Evolutionary conservation across 345 rosid species (phyloP).

Genomic region (Geranium brycei): DNA sequence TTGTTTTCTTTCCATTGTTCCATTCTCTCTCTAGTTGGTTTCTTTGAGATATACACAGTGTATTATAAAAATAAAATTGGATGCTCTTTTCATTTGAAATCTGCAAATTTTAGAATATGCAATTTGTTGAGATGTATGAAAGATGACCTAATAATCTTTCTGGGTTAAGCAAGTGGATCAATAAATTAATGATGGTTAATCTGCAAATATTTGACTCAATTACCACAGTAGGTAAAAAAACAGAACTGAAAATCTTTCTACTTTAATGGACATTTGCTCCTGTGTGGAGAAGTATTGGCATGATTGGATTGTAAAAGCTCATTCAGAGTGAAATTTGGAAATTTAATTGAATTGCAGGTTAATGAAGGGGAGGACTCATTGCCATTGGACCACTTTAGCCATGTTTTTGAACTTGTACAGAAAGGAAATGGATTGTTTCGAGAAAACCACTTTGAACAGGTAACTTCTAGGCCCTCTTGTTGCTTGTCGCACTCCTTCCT

Average conservation of each 20-base stretch:
- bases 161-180: too few species aligned
- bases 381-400: conserved; percentile 44
- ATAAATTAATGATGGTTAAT: background rate
- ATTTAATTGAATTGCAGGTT: conserved; percentile 27
- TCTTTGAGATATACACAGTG: too few species aligned
- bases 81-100: too few species aligned
- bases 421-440: conserved; percentile 63
- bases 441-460: conserved; percentile 62
- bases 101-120: background rate
- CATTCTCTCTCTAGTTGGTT: too few species aligned
- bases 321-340: background rate
- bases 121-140: too few species aligned
- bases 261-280: background rate
- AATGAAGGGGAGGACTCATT: conserved; percentile 58
- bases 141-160: too few species aligned
- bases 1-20: too few species aligned
- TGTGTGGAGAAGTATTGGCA: background rate
- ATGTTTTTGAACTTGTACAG: conserved; percentile 49
- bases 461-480: conserved; percentile 7
- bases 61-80: too few species aligned
- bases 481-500: conserved; percentile 1
- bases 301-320: background rate
- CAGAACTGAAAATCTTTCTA: background rate
- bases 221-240: too few species aligned
- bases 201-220: too few species aligned